Conservation (phyloP, 805 yeast genomes). For the Isabelozyma rhagii region DNA sequence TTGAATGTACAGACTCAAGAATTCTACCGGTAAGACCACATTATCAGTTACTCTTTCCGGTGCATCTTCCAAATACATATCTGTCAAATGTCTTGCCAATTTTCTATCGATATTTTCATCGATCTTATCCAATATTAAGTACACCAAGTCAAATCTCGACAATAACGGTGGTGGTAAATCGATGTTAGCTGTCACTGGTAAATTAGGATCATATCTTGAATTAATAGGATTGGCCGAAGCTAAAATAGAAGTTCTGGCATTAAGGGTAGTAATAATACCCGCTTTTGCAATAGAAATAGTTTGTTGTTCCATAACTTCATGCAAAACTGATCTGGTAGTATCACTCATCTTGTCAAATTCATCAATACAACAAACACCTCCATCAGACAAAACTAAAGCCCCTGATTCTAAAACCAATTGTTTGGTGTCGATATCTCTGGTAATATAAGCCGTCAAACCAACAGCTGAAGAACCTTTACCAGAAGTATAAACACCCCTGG, state of each 20-base stretch:
- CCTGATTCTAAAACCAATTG: conserved; percentile 94
- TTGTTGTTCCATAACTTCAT: conserved; percentile 99
- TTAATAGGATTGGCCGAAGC: conserved; percentile 98
- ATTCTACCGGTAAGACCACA: conserved; percentile 81
- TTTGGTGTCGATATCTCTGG: conserved; percentile 89
- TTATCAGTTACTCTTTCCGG: conserved; percentile 67
- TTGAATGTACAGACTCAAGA: conserved; percentile 83
- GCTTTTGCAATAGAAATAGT: conserved; percentile 98
- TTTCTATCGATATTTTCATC: conserved; percentile 82
- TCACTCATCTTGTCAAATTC: conserved; percentile 98
- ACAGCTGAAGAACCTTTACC: conserved; percentile 99
- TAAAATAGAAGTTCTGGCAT: conserved; percentile 91
- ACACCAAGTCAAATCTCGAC: conserved; percentile 93
- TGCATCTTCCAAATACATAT: conserved; percentile 84
- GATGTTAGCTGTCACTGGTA: conserved; percentile 92
- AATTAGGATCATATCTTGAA: conserved; percentile 89
- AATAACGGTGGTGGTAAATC: conserved; percentile 95
- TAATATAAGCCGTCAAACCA: conserved; percentile 95
- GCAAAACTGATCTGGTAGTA: conserved; percentile 88
- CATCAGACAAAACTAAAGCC: conserved; percentile 93
- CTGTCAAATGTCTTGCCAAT: conserved; percentile 86
- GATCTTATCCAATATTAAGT: conserved; percentile 86
- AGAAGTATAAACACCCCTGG: conserved; percentile 95
- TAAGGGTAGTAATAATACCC: conserved; percentile 93
- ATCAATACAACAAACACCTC: conserved; percentile 98